Base-by-base conservation (phyloP, 345 rosid species). In the Erysimum cheiranthoides region DNA sequence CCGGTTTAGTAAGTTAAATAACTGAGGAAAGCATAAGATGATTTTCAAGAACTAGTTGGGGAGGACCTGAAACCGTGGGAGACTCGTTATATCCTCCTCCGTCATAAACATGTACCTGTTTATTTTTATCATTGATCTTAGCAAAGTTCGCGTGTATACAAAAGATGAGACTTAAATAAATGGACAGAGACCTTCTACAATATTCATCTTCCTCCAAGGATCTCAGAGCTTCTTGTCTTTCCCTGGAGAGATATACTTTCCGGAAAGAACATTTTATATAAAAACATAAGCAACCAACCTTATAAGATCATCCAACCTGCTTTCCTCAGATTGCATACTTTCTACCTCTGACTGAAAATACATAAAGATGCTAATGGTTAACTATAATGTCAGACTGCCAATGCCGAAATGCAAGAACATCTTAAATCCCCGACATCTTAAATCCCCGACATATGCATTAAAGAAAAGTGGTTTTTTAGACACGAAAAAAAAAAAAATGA, bases 21-120 rank as follows among this genome's bases (percentile, higher is more conserved):
- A n/a, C n/a, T n/a, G n/a, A n/a, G 70, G 30, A 52, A 70, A 14
- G 49, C 42, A 66, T 36, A 50, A 49, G 21, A 53, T 49, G 28
- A 18, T 50, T 52, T 53, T 59, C n/a, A 73, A 40, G 39, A 72
- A 73, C 53, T 64, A 46, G 43, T n/a, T 43, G 73, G 47, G 8
- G 65, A 81, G 64, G 69, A 91, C 97, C 91, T 89, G 83, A 82
- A 89, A 87, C 77, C 73, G 73, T 16, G 90, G 84, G 73, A 86
- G 80, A 79, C 79, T 78, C 4, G 80, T 61, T 47, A 91, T 83
- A 82, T 89, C 92, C 73, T 89, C 85, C 82, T 83, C 83, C 1
- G 86, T 84, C 77, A 91, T n/a, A n/a, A n/a, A n/a, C n/a, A n/a
- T n/a, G n/a, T n/a, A n/a, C n/a, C n/a, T n/a, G n/a, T n/a, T n/a